Base-by-base conservation (phyloP, 148 eudicot species). In the Persicaria tinctoria region DNA sequence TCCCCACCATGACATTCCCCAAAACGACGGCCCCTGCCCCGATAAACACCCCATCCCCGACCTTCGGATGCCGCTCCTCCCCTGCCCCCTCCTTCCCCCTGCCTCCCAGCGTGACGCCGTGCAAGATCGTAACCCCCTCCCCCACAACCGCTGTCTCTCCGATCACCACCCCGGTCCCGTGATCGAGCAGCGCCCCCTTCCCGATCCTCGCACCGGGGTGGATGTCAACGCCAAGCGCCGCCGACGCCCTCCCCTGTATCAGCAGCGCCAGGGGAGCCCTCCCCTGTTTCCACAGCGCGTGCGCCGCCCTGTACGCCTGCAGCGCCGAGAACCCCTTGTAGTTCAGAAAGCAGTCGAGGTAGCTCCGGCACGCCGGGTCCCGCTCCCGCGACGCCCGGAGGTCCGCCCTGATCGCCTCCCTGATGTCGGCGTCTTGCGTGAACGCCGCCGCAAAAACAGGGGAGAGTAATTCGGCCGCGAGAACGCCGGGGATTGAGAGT, bases 61-160 rank as follows among this genome's bases (percentile, higher is more conserved):
- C 86, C 46, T 88, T 90, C 1, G 97, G 93, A 71, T 92, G 97
- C 70, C 97, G 69, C 59, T 87, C 93, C 66, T 87, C 93, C 4
- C 97, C 93, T 16, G 77, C 60, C 2, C 12, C 80, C 75, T 85
- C 87, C 76, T 87, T 89, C 0, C 97, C 96, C 23, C 93, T 89
- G 5, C 97, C 96, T 16, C 96, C 97, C 72, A 90, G 63, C 0
- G 96, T 90, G 55, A 93, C 98, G 70, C 86, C 84, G 68, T 93
- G 96, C 83, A 93, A 76, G 12, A 90, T 89, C 17, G 93, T 88
- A 62, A 90, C 96, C 79, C 90, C 82, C 38, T 93, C 64, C 10
- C 97, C 97, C 20, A 93, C 87, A 18, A 90, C 93, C 11, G 97
- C 93, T 14, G 96, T 93, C 63, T 93, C 97, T 12, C 97, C 97